A percentile compares a stretch with the other conserved stretches of the same genome.
phyloP scores from a whole-genome alignment of 495 filamentous ascomycete genomes.

The Pseudevernia furfuracea region DNA sequence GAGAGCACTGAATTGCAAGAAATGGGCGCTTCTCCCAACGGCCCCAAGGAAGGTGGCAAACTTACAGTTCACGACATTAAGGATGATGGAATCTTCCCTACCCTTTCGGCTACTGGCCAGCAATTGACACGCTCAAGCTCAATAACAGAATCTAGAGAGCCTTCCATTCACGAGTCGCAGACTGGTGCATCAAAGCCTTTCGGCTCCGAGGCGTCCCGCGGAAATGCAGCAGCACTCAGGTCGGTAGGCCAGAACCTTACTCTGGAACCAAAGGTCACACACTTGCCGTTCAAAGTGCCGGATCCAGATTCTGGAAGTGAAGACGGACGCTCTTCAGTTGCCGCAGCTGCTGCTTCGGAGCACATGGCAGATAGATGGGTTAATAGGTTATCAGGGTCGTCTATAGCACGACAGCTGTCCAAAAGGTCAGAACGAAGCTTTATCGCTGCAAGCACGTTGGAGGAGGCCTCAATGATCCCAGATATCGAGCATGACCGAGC shows the following conservation, averaged over 20 bases:
- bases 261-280: constrained; percentile 38
- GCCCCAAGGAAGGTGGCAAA: constrained; percentile 1
- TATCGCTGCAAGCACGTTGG: constrained; percentile 27
- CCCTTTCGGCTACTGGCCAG: neutral
- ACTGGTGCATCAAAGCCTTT: neutral
- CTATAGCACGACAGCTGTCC: constrained; percentile 42
- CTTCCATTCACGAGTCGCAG: neutral
- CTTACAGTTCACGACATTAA: constrained; percentile 15
- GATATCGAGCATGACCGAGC: constrained; percentile 29
- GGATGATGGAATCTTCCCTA: constrained; percentile 13
- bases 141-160: neutral
- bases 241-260: constrained; percentile 15
- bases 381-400: constrained; percentile 42
- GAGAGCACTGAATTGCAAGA: constrained; percentile 35
- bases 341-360: constrained; percentile 49
- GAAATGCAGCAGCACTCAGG: neutral
- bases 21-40: constrained; percentile 21
- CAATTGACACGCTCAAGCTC: constrained; percentile 6
- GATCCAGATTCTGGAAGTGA: constrained; percentile 34
- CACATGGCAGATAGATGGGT: constrained; percentile 26
- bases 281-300: constrained; percentile 55
- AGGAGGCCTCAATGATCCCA: constrained; percentile 39
- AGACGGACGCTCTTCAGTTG: constrained; percentile 51
- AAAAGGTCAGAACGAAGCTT: constrained; percentile 32
- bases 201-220: constrained; percentile 9